Percentiles rank a stretch among this genome's conserved stretches.
Evolutionary conservation across 192 early-diverging fungal genomes (phyloP).

Genomic region (Coemansia aciculifera): DNA sequence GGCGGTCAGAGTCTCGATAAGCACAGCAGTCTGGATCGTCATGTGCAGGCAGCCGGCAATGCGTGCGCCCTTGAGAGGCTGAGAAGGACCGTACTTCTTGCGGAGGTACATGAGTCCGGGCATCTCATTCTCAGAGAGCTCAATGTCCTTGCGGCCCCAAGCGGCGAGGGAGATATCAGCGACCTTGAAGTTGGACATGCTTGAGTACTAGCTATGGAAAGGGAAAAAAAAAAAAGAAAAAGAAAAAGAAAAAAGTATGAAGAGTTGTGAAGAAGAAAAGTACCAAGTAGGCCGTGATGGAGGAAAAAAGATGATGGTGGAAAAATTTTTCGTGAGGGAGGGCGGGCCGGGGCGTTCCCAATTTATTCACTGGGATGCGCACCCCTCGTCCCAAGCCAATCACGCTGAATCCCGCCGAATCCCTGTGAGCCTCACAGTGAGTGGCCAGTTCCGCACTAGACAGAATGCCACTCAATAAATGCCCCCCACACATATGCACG

Average conservation of each 20-base stretch:
- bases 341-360: not conserved
- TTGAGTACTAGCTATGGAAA: conserved; percentile 6
- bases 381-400: conserved; percentile 7
- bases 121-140: conserved; percentile 97
- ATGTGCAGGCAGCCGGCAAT: conserved; percentile 99
- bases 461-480: not conserved
- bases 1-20: conserved; percentile 94
- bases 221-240: conserved; percentile 12
- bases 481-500: not conserved
- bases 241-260: conserved; percentile 14
- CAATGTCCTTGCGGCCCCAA: conserved; percentile 97
- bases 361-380: not conserved
- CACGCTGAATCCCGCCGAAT: not conserved
- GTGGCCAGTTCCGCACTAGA: not conserved
- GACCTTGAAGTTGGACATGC: conserved; percentile 58
- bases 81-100: conserved; percentile 83
- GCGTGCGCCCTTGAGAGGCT: conserved; percentile 93
- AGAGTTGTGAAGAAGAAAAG: conserved; percentile 9
- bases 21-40: conserved; percentile 98
- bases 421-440: not conserved
- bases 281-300: not conserved
- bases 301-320: not conserved
- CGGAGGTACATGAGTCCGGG: conserved; percentile 95
- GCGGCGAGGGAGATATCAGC: conserved; percentile 92
- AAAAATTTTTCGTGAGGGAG: conserved; percentile 9